These are phyloP conservation scores for Nectriaceae sp. DNA, from an alignment of 2,329 filamentous ascomycete genomes.

Conservation along the genomic window DNA sequence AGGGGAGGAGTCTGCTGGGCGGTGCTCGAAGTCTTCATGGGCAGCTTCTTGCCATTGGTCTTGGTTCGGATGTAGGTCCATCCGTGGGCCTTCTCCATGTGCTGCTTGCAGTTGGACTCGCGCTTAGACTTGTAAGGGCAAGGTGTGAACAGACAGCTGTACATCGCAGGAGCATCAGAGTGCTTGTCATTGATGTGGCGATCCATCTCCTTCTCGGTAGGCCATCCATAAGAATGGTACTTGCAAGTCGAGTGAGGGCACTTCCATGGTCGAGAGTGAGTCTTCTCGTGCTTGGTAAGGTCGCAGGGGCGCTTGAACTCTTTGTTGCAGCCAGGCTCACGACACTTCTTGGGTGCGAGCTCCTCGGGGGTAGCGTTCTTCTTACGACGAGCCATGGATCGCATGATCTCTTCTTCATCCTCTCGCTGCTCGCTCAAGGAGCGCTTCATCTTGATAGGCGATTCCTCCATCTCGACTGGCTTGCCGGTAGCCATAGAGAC, in stretches of 20 bases:
- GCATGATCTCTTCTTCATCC: slow-evolving; percentile 80
- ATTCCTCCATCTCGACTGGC: slow-evolving; percentile 58
- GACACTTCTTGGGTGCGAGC: slow-evolving; percentile 77
- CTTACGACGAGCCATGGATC: slow-evolving; percentile 94
- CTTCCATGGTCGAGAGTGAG: slow-evolving; percentile 95
- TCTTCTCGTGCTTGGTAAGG: slow-evolving; percentile 97
- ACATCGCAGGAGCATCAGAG: slow-evolving; percentile 76
- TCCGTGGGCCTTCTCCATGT: slow-evolving; percentile 96
- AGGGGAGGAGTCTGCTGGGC: slow-evolving; percentile 59
- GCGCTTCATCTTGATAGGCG: slow-evolving; percentile 60
- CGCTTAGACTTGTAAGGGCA: slow-evolving; percentile 96
- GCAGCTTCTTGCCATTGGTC: slow-evolving; percentile 74
- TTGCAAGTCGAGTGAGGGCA: slow-evolving; percentile 83
- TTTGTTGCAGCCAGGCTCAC: slow-evolving; percentile 76
- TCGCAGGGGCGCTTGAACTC: slow-evolving; percentile 97
- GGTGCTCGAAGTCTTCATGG: slow-evolving; percentile 47
- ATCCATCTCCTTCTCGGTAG: slow-evolving; percentile 96
- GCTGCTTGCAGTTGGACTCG: slow-evolving; percentile 95
- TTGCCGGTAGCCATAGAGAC: slow-evolving; percentile 76
- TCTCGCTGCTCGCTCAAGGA: slow-evolving; percentile 69
- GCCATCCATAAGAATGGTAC: slow-evolving; percentile 88
- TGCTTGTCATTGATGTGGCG: slow-evolving; percentile 97
- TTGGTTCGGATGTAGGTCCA: slow-evolving; percentile 93
- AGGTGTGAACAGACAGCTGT: slow-evolving; percentile 77
- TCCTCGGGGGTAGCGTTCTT: slow-evolving; percentile 88